Percentiles rank a stretch among this genome's conserved stretches.
phyloP scores from a whole-genome alignment of 2,329 filamentous ascomycete genomes.

The Graphiopsis chlorocephala region DNA sequence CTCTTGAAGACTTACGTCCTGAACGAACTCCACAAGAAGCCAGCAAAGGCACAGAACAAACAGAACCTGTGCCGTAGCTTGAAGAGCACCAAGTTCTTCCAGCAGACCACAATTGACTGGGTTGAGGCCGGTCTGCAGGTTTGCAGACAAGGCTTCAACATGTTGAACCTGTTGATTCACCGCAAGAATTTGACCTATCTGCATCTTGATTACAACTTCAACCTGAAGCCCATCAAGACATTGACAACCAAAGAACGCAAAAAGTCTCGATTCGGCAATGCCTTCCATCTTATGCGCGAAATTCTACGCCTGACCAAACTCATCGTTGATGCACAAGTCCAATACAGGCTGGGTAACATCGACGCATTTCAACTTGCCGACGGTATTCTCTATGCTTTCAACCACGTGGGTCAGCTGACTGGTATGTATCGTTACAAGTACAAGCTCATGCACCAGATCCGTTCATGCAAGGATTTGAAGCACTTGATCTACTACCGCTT shows the following conservation, averaged over 20 bases:
- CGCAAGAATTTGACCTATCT: slow-evolving; percentile 98
- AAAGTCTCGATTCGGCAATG: slow-evolving; percentile 98
- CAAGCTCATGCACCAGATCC: slow-evolving; percentile 99
- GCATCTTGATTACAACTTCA: slow-evolving; percentile 99
- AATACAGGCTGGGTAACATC: slow-evolving; percentile 95
- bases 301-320: slow-evolving; percentile 93
- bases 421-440: slow-evolving; percentile 99
- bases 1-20: slow-evolving; percentile 92
- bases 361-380: slow-evolving; percentile 98
- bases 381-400: slow-evolving; percentile 98
- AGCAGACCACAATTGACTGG: slow-evolving; percentile 99
- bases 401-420: slow-evolving; percentile 95
- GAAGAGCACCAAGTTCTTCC: slow-evolving; percentile 98
- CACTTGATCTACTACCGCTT: slow-evolving; percentile 99
- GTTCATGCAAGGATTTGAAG: slow-evolving; percentile 97
- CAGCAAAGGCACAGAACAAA: slow-evolving; percentile 91
- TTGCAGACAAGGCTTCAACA: slow-evolving; percentile 97
- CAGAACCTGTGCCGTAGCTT: slow-evolving; percentile 86
- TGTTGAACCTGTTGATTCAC: slow-evolving; percentile 96
- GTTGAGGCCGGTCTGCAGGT: slow-evolving; percentile 98
- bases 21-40: slow-evolving; percentile 94
- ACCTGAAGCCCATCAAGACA: slow-evolving; percentile 97
- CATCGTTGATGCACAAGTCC: slow-evolving; percentile 97
- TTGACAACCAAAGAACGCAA: slow-evolving; percentile 98
- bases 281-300: slow-evolving; percentile 98